phyloP scores from a whole-genome alignment of 768 basidiomycete species.

The Rhodotorula taiwanensis region DNA sequence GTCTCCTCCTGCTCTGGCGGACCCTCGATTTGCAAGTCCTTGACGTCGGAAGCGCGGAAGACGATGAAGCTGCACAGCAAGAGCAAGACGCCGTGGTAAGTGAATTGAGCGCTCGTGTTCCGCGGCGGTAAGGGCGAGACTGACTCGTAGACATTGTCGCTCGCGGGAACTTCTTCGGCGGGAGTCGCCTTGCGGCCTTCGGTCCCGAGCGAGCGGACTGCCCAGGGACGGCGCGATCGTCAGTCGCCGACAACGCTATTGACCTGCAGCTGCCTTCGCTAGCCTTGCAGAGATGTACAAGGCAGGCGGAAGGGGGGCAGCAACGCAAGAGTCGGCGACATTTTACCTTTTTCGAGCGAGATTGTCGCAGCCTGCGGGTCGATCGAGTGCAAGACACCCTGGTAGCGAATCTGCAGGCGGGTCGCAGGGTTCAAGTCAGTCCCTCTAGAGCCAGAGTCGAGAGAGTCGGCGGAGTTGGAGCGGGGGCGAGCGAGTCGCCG shows the following conservation, averaged over 20 bases:
- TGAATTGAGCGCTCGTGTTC: background rate
- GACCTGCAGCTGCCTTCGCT: no score
- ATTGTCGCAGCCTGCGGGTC: constrained; percentile 39
- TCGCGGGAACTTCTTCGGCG: constrained; percentile 34
- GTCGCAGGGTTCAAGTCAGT: background rate
- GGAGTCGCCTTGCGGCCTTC: constrained; percentile 39
- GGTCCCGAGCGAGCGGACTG: constrained; percentile 40
- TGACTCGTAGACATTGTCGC: constrained; percentile 40
- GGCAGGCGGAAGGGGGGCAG: no score
- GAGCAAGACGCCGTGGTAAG: background rate
- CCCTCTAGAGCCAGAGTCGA: no score
- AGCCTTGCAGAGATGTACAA: no score
- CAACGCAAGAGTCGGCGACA: background rate
- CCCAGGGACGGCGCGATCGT: no score
- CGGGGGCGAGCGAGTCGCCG: no score
- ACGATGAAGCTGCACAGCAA: constrained; percentile 33
- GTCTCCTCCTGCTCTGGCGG: constrained; percentile 10
- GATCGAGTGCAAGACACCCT: constrained; percentile 37
- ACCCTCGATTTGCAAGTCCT: constrained; percentile 43
- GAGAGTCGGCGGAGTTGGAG: background rate
- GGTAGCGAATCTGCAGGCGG: constrained; percentile 31
- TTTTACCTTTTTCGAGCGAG: constrained; percentile 37
- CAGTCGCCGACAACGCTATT: no score
- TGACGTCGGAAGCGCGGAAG: constrained; percentile 43
- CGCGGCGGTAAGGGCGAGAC: background rate